Conservation (phyloP, 2,329 filamentous ascomycete genomes). For the Coniella lustricola region DNA sequence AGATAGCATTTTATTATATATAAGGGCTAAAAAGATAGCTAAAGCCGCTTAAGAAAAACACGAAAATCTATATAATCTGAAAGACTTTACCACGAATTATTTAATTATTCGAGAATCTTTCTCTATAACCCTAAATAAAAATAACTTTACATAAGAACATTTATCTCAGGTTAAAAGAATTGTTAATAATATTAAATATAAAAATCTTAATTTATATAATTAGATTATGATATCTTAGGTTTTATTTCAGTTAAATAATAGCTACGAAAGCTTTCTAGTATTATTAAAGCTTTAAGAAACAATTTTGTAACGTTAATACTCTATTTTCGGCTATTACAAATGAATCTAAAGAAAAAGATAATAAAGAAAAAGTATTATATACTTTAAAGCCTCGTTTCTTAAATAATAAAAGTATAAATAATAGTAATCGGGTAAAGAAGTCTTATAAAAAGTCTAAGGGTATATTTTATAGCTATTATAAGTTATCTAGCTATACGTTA, state of each 20-base stretch:
- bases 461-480: not conserved
- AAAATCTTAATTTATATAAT: not conserved
- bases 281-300: too few species aligned
- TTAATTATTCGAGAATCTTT: not conserved
- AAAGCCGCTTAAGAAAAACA: not conserved
- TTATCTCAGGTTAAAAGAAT: slow-evolving; percentile 1
- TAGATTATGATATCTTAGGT: not conserved
- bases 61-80: not conserved
- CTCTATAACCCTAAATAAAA: not conserved
- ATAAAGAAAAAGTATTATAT: too few species aligned
- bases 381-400: too few species aligned
- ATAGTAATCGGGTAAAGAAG: not conserved
- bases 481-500: not conserved
- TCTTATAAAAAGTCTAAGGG: not conserved
- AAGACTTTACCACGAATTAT: slow-evolving; percentile 1
- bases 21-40: not conserved
- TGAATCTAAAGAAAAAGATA: too few species aligned
- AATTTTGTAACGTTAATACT: too few species aligned
- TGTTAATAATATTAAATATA: not conserved
- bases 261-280: too few species aligned
- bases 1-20: not conserved
- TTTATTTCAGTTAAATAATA: not conserved
- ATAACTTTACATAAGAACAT: not conserved
- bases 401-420: not conserved
- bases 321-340: too few species aligned